phyloP scores from a whole-genome alignment of 768 basidiomycete species.

The Mycena filopes region DNA sequence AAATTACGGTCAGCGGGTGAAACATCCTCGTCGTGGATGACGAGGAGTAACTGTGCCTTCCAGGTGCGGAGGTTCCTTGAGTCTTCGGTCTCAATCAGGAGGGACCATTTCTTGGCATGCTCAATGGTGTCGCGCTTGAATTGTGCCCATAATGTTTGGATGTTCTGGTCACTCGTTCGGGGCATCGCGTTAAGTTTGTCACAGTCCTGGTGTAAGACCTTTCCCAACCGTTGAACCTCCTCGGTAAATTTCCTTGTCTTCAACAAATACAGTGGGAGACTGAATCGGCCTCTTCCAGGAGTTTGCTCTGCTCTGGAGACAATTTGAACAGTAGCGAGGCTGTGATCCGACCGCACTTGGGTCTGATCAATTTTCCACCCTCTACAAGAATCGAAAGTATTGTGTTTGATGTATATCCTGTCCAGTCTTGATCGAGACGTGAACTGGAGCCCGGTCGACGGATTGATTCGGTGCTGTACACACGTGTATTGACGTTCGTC shows the following conservation, averaged over 20 bases:
- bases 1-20: background rate
- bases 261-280: constrained; percentile 11
- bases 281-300: constrained; percentile 18
- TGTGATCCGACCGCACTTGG: constrained; percentile 22
- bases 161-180: background rate
- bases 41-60: constrained; percentile 9
- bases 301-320: constrained; percentile 1
- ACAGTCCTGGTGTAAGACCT: background rate
- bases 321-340: constrained; percentile 11
- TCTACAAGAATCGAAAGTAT: background rate
- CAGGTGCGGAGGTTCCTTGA: background rate
- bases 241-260: constrained; percentile 13
- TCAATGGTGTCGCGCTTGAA: constrained; percentile 5
- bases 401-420: constrained; percentile 15
- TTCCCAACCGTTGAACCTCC: too few species aligned
- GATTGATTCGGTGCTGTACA: background rate
- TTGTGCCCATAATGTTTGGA: constrained; percentile 4
- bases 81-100: background rate
- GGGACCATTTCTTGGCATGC: constrained; percentile 9
- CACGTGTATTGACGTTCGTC: constrained; percentile 9
- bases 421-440: constrained; percentile 24
- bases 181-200: background rate
- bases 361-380: constrained; percentile 21
- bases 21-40: background rate
- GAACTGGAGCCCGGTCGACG: background rate